Evolutionary conservation across 2,329 filamentous ascomycete species (phyloP).

Genomic region (Aspergillus terreus): DNA sequence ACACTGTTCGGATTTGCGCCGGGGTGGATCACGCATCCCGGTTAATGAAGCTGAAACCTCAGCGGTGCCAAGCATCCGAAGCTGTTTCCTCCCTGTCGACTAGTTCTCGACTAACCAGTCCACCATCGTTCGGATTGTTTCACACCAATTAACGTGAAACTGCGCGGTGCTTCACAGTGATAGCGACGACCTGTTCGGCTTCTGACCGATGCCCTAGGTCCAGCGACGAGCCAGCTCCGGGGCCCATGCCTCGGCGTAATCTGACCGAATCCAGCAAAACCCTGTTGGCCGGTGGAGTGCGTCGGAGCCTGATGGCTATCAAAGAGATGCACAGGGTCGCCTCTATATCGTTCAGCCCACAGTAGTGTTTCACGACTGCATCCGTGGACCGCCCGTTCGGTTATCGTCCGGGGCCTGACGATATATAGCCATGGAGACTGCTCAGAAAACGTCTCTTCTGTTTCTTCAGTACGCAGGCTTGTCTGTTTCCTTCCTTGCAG

Average conservation of each 20-base stretch:
- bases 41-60: conserved; percentile 23
- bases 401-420: background rate
- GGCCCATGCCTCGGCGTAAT: background rate
- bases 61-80: conserved; percentile 13
- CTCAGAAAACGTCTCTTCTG: conserved; percentile 1
- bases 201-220: background rate
- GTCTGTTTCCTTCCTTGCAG: conserved; percentile 13
- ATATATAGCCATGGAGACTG: conserved; percentile 15
- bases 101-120: conserved; percentile 3
- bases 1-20: background rate
- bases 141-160: conserved; percentile 21
- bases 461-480: conserved; percentile 17
- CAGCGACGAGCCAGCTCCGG: background rate
- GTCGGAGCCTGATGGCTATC: conserved; percentile 2
- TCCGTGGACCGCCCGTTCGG: conserved; percentile 3
- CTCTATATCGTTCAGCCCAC: conserved; percentile 1
- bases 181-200: background rate
- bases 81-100: conserved; percentile 4
- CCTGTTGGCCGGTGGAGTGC: conserved; percentile 9
- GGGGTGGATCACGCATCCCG: background rate
- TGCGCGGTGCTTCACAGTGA: conserved; percentile 12
- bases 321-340: background rate
- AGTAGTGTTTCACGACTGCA: conserved; percentile 11
- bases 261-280: conserved; percentile 1
- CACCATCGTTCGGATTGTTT: conserved; percentile 12